Percentiles rank a stretch among this genome's conserved stretches.
Conservation (phyloP, 306 rosid genomes). For the Pterocarpus santalinus region DNA sequence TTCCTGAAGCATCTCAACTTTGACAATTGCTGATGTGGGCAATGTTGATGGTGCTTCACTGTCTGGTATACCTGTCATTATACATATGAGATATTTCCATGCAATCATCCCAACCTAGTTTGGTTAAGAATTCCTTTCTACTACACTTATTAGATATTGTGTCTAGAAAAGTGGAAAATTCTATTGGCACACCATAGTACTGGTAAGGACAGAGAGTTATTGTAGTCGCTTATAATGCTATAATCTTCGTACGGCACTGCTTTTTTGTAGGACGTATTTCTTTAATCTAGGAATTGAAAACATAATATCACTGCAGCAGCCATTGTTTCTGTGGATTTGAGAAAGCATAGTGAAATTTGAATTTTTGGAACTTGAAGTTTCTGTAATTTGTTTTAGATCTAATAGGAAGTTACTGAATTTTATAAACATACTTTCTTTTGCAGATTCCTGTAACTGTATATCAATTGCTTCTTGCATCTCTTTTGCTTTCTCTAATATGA, state of each 20-base stretch:
- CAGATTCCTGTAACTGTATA: neutral
- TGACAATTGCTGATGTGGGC: neutral
- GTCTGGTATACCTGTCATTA: constrained; percentile 33
- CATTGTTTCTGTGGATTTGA: neutral
- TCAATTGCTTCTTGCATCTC: neutral
- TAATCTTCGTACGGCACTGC: neutral
- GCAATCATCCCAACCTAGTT: constrained; percentile 12
- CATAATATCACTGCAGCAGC: neutral
- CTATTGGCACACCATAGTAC: neutral
- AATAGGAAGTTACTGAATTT: neutral
- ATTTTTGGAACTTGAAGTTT: neutral
- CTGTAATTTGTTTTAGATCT: neutral
- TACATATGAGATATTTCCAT: constrained; percentile 22
- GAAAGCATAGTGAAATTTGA: neutral
- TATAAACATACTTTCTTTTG: neutral
- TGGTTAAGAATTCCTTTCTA: neutral
- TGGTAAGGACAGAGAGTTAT: neutral
- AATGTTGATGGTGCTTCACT: constrained; percentile 25
- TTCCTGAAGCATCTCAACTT: neutral
- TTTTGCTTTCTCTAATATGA: neutral
- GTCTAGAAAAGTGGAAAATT: neutral
- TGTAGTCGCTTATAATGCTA: neutral
- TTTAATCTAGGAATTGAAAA: neutral
- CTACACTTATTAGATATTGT: neutral
- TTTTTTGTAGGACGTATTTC: neutral